Evolutionary conservation across 768 basidiomycete species (phyloP).

Genomic region (Calocera viscosa): DNA sequence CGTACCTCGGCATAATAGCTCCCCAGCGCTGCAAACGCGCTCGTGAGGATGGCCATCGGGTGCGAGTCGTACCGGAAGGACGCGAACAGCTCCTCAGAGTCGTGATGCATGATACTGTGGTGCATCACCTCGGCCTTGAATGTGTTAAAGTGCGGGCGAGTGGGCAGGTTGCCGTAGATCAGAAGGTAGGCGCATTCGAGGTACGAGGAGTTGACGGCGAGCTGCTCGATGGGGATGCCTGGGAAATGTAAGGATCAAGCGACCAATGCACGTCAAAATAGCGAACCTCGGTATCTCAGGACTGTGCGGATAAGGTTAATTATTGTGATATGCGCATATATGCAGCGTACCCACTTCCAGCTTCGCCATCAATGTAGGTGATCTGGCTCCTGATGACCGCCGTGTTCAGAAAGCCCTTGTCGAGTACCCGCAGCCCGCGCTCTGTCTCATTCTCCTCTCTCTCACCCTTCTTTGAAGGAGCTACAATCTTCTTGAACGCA

Average conservation of each 20-base stretch:
- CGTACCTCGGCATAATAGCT: conserved; percentile 66
- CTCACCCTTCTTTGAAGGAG: conserved; percentile 45
- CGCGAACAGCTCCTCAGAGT: conserved; percentile 55
- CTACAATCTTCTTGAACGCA: conserved; percentile 64
- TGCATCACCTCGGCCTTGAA: conserved; percentile 70
- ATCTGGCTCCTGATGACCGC: conserved; percentile 35
- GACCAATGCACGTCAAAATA: too few species aligned
- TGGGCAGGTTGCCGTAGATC: conserved; percentile 74
- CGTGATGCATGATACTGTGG: conserved; percentile 55
- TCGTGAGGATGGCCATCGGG: conserved; percentile 82
- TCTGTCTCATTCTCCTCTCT: conserved; percentile 71
- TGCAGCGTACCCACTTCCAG: conserved; percentile 40
- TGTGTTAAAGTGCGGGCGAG: conserved; percentile 40
- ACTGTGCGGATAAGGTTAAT: conserved; percentile 12
- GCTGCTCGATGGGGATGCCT: conserved; percentile 87
- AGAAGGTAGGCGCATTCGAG: conserved; percentile 78
- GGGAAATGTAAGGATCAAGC: conserved; percentile 28
- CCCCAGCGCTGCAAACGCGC: conserved; percentile 76
- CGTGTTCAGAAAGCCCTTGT: conserved; percentile 43
- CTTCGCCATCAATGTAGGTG: conserved; percentile 85
- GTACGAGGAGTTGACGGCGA: conserved; percentile 66
- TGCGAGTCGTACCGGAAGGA: conserved; percentile 81
- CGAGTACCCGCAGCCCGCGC: conserved; percentile 64
- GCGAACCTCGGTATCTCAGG: conserved; percentile 9
- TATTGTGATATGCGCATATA: neutral